Conservation (phyloP, 78 protist species). For the Blattamonas nauphoetae region DNA sequence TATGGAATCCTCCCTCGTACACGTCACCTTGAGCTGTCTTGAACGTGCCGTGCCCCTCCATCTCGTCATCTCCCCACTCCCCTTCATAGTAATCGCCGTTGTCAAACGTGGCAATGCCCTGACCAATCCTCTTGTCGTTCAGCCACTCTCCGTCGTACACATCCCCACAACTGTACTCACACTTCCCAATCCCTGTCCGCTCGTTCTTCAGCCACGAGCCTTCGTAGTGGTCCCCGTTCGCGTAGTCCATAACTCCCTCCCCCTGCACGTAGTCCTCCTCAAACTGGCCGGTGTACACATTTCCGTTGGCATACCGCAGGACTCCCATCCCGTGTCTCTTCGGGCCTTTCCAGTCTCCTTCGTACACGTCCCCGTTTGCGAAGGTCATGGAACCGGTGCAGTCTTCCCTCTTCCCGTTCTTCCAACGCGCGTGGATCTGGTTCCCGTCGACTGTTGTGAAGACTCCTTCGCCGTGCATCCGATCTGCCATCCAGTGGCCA, state of each 20-base stretch:
- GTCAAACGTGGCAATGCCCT: not conserved
- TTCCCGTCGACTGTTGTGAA: not conserved
- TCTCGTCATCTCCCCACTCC: not conserved
- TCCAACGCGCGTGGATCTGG: not conserved
- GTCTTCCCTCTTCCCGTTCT: not conserved
- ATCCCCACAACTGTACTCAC: not conserved
- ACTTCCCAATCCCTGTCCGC: not conserved
- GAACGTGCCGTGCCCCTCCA: not conserved
- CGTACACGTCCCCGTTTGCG: not conserved
- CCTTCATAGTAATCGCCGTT: conserved; percentile 3
- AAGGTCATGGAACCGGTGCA: not conserved
- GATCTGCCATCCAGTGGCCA: not conserved
- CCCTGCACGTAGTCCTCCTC: not conserved
- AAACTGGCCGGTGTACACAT: not conserved
- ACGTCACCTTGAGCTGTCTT: not conserved
- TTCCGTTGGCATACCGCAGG: not conserved
- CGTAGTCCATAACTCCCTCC: not conserved
- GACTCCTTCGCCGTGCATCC: not conserved
- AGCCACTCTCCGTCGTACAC: conserved; percentile 19
- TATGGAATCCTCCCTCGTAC: not conserved
- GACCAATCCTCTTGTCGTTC: not conserved
- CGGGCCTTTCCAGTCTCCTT: not conserved
- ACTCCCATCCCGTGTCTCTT: conserved; percentile 8
- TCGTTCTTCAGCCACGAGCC: not conserved
- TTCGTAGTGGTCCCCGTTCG: conserved; percentile 4